These are phyloP conservation scores for Allium cepa DNA, from an alignment of 106 monocot species.

Conservation along the genomic window DNA sequence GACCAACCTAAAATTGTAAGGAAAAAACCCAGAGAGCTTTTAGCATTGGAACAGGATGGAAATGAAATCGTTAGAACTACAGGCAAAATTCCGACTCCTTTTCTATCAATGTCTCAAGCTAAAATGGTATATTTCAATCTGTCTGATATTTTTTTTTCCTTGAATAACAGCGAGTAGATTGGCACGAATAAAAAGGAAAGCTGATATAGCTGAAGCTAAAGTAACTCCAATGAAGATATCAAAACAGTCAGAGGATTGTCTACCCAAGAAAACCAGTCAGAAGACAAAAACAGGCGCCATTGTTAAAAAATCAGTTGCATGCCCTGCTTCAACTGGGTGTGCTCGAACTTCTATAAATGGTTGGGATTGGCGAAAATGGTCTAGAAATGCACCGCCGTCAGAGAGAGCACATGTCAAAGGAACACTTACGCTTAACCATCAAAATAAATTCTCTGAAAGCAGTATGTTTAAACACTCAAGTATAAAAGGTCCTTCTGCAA, in stretches of 20 bases:
- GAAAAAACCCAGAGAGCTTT: slow-evolving; percentile 23
- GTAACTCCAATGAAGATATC: slow-evolving; percentile 16
- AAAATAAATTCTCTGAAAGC: slow-evolving; percentile 10
- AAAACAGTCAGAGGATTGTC: slow-evolving; percentile 9
- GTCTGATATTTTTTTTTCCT: not conserved
- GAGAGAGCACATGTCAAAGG: slow-evolving; percentile 63
- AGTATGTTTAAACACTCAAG: slow-evolving; percentile 27
- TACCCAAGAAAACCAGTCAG: slow-evolving; percentile 19
- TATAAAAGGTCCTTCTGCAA: slow-evolving; percentile 74
- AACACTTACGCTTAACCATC: slow-evolving; percentile 7
- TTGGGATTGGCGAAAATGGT: slow-evolving; percentile 95
- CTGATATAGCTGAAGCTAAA: slow-evolving; percentile 8
- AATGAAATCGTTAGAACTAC: slow-evolving; percentile 13
- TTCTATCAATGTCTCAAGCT: slow-evolving; percentile 14
- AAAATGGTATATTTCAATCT: slow-evolving; percentile 18
- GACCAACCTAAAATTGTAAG: not conserved
- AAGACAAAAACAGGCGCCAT: slow-evolving; percentile 5
- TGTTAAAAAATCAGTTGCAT: slow-evolving; percentile 30
- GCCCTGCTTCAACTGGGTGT: slow-evolving; percentile 75
- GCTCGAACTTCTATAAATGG: slow-evolving; percentile 83
- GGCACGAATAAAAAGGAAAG: slow-evolving; percentile 40
- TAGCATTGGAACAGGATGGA: slow-evolving; percentile 19
- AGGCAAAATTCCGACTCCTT: not conserved
- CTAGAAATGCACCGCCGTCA: slow-evolving; percentile 60
- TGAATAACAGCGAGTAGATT: slow-evolving; percentile 16